Conservation (phyloP, 352 stramenopile genomes). For the Phytopythium mirpurense region DNA sequence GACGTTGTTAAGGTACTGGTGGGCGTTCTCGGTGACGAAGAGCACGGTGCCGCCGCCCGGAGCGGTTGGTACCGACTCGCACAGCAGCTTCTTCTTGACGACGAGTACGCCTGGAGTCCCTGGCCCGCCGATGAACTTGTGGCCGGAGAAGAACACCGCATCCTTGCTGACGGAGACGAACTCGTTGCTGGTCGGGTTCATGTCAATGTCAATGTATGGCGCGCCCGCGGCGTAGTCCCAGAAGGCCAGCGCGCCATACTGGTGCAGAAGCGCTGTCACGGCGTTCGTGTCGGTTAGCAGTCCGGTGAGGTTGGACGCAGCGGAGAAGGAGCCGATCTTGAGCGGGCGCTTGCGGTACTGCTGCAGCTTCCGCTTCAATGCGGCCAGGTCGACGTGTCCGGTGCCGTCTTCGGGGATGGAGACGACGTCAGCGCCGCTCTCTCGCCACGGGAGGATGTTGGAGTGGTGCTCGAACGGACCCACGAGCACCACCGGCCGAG, state of each 20-base stretch:
- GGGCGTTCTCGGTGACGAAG: constrained; percentile 51
- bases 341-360: constrained; percentile 45
- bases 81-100: constrained; percentile 88
- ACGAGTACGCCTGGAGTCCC: constrained; percentile 93
- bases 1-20: constrained; percentile 73
- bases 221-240: constrained; percentile 96
- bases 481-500: constrained; percentile 85
- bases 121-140: constrained; percentile 96
- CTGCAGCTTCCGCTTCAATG: constrained; percentile 46
- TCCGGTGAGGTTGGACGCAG: constrained; percentile 95
- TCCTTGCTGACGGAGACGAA: constrained; percentile 75
- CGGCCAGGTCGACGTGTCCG: constrained; percentile 47
- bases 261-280: constrained; percentile 88
- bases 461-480: constrained; percentile 97
- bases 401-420: constrained; percentile 50
- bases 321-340: constrained; percentile 89
- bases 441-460: constrained; percentile 96
- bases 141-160: constrained; percentile 93
- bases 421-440: constrained; percentile 86
- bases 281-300: constrained; percentile 84
- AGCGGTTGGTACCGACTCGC: constrained; percentile 47
- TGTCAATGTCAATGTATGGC: constrained; percentile 93
- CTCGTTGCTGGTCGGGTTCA: constrained; percentile 83
- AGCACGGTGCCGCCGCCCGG: constrained; percentile 57
- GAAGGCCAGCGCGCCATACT: constrained; percentile 88